These are phyloP conservation scores for Sarocladium brachiariae DNA, from an alignment of 2,329 filamentous ascomycete genomes.

Conservation along the genomic window DNA sequence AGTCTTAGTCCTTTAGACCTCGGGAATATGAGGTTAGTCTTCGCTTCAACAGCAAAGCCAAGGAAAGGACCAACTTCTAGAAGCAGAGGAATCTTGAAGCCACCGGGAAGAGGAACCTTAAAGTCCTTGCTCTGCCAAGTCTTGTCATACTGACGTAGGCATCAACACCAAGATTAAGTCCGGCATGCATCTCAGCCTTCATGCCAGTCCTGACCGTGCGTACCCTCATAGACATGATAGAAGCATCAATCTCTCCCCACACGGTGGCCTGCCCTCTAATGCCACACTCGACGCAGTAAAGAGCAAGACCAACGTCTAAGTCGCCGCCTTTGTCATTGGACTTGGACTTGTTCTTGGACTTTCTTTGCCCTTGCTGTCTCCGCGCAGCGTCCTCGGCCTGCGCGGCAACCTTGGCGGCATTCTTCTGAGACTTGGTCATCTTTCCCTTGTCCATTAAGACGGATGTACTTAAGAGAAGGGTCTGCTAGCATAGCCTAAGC, in stretches of 20 bases:
- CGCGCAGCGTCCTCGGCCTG: no score
- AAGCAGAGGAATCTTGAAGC: neutral
- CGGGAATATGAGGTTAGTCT: no score
- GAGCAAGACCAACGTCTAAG: neutral
- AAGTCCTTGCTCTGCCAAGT: neutral
- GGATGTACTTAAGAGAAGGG: neutral
- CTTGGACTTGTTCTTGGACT: no score
- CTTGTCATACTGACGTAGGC: conserved; percentile 10
- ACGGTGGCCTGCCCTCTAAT: neutral
- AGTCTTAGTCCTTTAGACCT: no score
- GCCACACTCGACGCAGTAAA: conserved; percentile 3
- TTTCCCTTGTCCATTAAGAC: no score
- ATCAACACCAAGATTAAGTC: conserved; percentile 10
- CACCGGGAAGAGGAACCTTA: no score
- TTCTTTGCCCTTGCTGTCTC: no score
- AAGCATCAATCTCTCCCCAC: conserved; percentile 5
- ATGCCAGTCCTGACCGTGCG: conserved; percentile 6
- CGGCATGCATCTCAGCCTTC: conserved; percentile 10
- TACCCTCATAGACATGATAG: neutral
- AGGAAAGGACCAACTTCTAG: neutral
- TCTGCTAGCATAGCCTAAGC: neutral
- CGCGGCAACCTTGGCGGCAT: no score
- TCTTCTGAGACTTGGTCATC: no score
- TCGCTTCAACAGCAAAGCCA: neutral
- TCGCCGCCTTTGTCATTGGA: no score